A percentile compares a stretch with the other conserved stretches of the same genome.
Evolutionary conservation across 2,329 filamentous ascomycete species (phyloP).

Genomic region (Penicillium sp.): DNA sequence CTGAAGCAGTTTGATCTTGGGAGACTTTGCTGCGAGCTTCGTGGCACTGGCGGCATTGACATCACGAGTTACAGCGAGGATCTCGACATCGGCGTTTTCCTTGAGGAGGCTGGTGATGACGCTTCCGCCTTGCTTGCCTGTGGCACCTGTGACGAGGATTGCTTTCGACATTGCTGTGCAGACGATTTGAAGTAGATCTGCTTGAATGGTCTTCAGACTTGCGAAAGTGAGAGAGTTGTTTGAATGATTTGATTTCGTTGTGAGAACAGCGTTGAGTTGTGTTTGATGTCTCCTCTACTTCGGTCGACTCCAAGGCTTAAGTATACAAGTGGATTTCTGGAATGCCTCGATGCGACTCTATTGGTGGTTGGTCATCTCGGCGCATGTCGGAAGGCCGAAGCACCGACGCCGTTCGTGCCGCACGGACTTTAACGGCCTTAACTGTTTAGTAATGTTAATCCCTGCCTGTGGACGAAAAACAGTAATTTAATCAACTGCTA

Average conservation of each 20-base stretch:
- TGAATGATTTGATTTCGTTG: background rate
- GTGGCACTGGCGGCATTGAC: conserved; percentile 44
- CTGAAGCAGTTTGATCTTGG: conserved; percentile 60
- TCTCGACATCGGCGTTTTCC: conserved; percentile 20
- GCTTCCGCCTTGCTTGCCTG: conserved; percentile 22
- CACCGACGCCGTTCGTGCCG: background rate
- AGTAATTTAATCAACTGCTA: no score
- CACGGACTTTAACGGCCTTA: background rate
- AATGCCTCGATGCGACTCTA: background rate
- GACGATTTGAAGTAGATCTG: background rate
- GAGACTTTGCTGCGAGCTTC: conserved; percentile 50
- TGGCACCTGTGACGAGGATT: conserved; percentile 21
- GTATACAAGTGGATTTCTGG: background rate
- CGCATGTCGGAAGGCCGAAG: background rate
- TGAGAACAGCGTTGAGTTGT: background rate
- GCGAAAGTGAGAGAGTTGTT: background rate
- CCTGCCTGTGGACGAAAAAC: background rate
- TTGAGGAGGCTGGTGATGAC: conserved; percentile 16
- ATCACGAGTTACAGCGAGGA: conserved; percentile 22
- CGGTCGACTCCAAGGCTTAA: background rate
- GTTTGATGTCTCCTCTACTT: background rate
- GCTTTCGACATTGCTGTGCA: conserved; percentile 11
- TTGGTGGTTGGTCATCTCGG: background rate
- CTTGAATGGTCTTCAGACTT: background rate
- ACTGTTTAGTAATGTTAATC: background rate